A percentile compares a stretch with the other conserved stretches of the same genome.
Evolutionary conservation across 139 green algal species (phyloP).

Genomic region (Picochlorum sp.): DNA sequence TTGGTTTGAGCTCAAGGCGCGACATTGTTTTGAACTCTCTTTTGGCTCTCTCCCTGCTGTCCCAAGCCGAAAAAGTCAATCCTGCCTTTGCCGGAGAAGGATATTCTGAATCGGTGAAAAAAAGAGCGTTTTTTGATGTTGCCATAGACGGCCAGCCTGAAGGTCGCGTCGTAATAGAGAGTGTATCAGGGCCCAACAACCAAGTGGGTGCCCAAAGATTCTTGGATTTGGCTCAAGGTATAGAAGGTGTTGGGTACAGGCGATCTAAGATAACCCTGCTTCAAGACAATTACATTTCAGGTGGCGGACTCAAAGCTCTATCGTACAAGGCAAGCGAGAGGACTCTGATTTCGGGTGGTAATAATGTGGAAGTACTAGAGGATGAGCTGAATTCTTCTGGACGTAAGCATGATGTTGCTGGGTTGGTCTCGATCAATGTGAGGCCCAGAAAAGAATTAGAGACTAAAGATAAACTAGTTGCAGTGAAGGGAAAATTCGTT

Average conservation of each 20-base stretch:
- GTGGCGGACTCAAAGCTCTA: constrained; percentile 9
- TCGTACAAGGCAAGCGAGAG: constrained; percentile 7
- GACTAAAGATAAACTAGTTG: constrained; percentile 37
- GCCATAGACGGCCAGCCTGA: constrained; percentile 25
- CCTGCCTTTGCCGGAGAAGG: background rate
- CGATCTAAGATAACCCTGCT: constrained; percentile 31
- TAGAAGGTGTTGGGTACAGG: constrained; percentile 34
- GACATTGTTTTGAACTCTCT: no score
- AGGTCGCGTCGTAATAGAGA: constrained; percentile 31
- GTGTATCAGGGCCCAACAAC: constrained; percentile 6
- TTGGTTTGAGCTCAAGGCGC: no score
- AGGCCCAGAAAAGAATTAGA: constrained; percentile 1
- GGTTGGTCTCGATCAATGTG: constrained; percentile 25
- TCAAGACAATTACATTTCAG: constrained; percentile 7
- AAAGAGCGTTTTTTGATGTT: constrained; percentile 38
- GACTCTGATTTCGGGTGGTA: constrained; percentile 18
- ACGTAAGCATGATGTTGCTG: constrained; percentile 3
- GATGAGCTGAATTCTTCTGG: constrained; percentile 2
- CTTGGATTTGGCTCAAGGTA: constrained; percentile 28
- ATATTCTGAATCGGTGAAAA: background rate
- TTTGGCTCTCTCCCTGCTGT: no score
- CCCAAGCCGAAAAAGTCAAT: no score
- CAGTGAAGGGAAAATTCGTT: constrained; percentile 44
- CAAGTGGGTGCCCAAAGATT: constrained; percentile 24
- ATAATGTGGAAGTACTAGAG: constrained; percentile 27